phyloP scores from a whole-genome alignment of 768 basidiomycete genomes.

The Dictyophora rubrovolvata region DNA sequence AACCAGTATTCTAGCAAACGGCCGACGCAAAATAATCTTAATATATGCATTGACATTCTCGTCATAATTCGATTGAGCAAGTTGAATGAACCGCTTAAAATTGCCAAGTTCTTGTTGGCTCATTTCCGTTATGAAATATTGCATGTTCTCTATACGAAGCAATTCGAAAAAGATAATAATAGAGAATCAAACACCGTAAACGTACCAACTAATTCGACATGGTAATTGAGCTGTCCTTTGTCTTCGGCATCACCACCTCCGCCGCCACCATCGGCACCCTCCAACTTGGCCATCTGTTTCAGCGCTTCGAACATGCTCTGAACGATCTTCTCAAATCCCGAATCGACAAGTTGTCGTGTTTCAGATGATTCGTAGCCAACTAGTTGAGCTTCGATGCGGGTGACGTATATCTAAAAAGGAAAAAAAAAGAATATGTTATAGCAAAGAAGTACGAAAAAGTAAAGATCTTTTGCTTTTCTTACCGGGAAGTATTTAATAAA shows the following conservation, averaged over 20 bases:
- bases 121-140: slow-evolving; percentile 80
- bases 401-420: slow-evolving; percentile 46
- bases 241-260: slow-evolving; percentile 61
- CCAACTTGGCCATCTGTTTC: slow-evolving; percentile 93
- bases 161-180: slow-evolving; percentile 3
- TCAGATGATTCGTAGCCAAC: slow-evolving; percentile 66
- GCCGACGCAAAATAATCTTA: slow-evolving; percentile 74
- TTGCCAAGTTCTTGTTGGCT: slow-evolving; percentile 58
- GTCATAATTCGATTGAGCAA: slow-evolving; percentile 77
- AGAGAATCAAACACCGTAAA: not conserved
- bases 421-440: too few relatives aligned
- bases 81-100: slow-evolving; percentile 49
- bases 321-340: slow-evolving; percentile 80
- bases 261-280: too few relatives aligned
- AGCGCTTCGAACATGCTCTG: slow-evolving; percentile 86
- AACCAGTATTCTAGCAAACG: slow-evolving; percentile 81
- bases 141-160: slow-evolving; percentile 86
- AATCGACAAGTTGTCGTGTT: slow-evolving; percentile 66
- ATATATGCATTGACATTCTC: slow-evolving; percentile 84
- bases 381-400: slow-evolving; percentile 76
- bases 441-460: too few relatives aligned
- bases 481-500: slow-evolving; percentile 91
- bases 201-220: slow-evolving; percentile 89
- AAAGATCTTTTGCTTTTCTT: too few relatives aligned
- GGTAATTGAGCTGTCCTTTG: slow-evolving; percentile 94